phyloP scores from a whole-genome alignment of 257 asterid genomes.

The Cruciata laevipes region DNA sequence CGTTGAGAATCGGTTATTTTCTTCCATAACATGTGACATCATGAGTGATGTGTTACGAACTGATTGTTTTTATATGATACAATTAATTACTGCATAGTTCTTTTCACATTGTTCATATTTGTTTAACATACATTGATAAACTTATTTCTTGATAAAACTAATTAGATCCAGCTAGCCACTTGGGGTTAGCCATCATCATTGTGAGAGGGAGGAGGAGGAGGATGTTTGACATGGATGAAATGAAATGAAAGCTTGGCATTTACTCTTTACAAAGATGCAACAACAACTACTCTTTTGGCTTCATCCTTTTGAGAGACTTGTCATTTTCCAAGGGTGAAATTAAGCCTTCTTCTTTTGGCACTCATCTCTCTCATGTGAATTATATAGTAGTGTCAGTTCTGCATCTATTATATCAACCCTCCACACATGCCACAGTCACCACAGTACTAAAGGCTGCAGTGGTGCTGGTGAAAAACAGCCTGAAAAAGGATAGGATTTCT shows the following conservation, averaged over 20 bases:
- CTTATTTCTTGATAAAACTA: no score
- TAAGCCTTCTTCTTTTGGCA: background rate
- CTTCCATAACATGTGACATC: no score
- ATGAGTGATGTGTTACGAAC: no score
- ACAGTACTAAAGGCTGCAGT: background rate
- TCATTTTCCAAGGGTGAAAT: background rate
- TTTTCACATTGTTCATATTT: no score
- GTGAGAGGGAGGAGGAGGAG: conserved; percentile 1
- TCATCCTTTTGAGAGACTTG: conserved; percentile 1
- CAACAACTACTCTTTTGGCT: conserved; percentile 22
- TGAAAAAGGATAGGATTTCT: background rate
- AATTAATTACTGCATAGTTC: no score
- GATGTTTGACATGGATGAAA: background rate
- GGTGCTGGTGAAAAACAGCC: background rate
- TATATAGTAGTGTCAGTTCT: background rate
- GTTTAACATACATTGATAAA: no score
- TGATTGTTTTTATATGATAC: no score
- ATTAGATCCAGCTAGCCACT: conserved; percentile 1
- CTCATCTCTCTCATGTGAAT: conserved; percentile 13
- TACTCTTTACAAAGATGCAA: conserved; percentile 16
- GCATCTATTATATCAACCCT: background rate
- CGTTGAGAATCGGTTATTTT: no score
- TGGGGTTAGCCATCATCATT: background rate
- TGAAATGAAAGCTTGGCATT: conserved; percentile 6
- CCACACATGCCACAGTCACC: conserved; percentile 11